Conservation (phyloP, 2,329 filamentous ascomycete genomes). For the Aspergillus quadrilineatus region DNA sequence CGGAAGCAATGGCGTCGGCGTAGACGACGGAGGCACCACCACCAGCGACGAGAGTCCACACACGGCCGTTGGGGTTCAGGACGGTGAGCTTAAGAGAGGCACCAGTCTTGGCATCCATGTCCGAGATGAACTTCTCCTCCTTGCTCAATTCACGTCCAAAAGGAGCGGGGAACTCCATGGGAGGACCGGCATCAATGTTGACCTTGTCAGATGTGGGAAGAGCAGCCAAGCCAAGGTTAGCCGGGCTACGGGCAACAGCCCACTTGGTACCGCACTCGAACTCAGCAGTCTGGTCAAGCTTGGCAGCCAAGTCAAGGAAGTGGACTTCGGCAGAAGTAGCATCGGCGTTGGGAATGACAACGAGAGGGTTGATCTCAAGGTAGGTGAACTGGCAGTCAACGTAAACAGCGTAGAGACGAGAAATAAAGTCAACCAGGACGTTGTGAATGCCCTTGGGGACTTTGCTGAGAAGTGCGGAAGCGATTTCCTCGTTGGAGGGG, state of each 20-base stretch:
- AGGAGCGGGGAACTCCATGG: constrained; percentile 98
- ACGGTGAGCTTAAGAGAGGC: constrained; percentile 98
- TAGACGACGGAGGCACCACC: constrained; percentile 99
- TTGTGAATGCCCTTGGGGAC: constrained; percentile 95
- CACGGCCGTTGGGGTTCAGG: constrained; percentile 83
- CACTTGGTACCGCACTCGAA: constrained; percentile 99
- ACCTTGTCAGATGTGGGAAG: constrained; percentile 70
- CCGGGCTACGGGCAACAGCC: constrained; percentile 90
- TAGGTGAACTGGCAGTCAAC: constrained; percentile 99
- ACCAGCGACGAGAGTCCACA: constrained; percentile 98
- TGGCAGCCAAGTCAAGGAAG: constrained; percentile 98
- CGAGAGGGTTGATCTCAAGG: constrained; percentile 98
- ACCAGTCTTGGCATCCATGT: constrained; percentile 98
- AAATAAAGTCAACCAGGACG: constrained; percentile 98
- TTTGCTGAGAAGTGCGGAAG: constrained; percentile 79
- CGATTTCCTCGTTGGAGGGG: constrained; percentile 94
- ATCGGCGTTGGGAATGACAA: constrained; percentile 92
- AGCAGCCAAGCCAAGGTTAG: constrained; percentile 78
- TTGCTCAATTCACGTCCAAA: constrained; percentile 98
- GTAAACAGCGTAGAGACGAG: constrained; percentile 95
- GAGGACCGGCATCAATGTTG: constrained; percentile 92
- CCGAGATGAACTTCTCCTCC: constrained; percentile 98
- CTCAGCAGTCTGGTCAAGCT: constrained; percentile 98
- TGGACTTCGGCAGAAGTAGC: constrained; percentile 90
- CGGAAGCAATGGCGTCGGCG: constrained; percentile 95